phyloP scores from a whole-genome alignment of 257 asterid genomes.

The Petrea volubilis region DNA sequence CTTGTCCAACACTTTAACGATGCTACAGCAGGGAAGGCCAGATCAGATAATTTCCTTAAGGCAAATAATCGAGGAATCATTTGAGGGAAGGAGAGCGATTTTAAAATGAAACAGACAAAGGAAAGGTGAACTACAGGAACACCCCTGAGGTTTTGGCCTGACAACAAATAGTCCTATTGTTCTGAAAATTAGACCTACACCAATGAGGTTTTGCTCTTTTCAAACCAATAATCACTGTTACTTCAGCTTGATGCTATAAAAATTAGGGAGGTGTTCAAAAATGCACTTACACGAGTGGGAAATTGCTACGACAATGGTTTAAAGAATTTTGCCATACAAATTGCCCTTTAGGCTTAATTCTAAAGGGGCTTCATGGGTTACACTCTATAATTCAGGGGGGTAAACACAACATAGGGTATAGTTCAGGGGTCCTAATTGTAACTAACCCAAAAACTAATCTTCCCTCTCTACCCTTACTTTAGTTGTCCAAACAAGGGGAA shows the following conservation, averaged over 20 bases:
- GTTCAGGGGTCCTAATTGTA: neutral
- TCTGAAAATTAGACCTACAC: neutral
- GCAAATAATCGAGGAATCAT: slow-evolving; percentile 4
- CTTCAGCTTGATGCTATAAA: no score
- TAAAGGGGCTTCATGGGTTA: no score
- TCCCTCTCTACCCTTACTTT: neutral
- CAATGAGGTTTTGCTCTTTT: no score
- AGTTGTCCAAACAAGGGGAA: neutral
- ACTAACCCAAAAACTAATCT: neutral
- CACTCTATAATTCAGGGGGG: no score
- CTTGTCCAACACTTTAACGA: slow-evolving; percentile 3
- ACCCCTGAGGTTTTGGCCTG: neutral
- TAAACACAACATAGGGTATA: no score
- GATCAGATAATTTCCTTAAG: neutral
- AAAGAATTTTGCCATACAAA: no score
- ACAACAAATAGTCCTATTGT: neutral
- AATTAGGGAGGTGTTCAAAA: no score
- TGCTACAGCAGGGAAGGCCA: slow-evolving; percentile 16
- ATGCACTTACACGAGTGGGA: no score
- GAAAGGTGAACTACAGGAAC: neutral
- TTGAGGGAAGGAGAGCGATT: slow-evolving; percentile 6
- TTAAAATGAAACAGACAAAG: slow-evolving; percentile 11
- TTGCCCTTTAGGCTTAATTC: no score
- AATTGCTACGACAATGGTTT: no score
- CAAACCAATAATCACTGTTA: no score